phyloP scores from a whole-genome alignment of 495 filamentous ascomycete genomes.

The Monascus purpureus region DNA sequence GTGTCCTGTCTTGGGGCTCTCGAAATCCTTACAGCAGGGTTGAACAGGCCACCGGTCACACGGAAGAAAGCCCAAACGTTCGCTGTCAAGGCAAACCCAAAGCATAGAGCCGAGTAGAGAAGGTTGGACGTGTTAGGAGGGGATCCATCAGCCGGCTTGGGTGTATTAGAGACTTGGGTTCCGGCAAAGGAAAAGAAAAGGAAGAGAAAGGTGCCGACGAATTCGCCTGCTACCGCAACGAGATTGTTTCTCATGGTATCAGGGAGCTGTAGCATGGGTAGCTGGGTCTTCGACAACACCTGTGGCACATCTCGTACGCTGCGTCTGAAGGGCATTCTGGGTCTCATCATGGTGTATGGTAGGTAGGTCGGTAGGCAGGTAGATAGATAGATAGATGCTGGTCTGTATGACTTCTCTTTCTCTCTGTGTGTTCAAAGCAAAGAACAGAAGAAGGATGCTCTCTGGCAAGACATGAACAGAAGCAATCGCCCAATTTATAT shows the following conservation, averaged over 20 bases:
- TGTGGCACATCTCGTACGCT: too few relatives aligned
- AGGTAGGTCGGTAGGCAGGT: too few relatives aligned
- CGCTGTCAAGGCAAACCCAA: constrained; percentile 62
- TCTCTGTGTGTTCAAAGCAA: too few relatives aligned
- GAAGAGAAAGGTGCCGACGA: constrained; percentile 72
- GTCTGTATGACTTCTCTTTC: too few relatives aligned
- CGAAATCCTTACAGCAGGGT: constrained; percentile 48
- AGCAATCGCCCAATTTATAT: too few relatives aligned
- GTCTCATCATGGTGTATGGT: too few relatives aligned
- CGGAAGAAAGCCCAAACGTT: constrained; percentile 83
- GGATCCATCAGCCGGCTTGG: constrained; percentile 17
- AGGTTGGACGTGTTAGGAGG: constrained; percentile 32
- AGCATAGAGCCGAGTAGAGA: constrained; percentile 56
- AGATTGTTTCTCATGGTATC: constrained; percentile 33
- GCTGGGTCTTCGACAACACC: constrained; percentile 11
- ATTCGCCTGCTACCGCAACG: constrained; percentile 53
- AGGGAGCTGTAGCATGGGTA: constrained; percentile 27
- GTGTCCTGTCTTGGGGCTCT: neutral
- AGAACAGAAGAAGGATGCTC: too few relatives aligned
- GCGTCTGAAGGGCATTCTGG: too few relatives aligned
- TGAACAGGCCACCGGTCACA: constrained; percentile 67
- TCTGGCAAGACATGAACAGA: too few relatives aligned
- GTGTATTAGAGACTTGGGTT: constrained; percentile 56
- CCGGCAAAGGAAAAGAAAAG: constrained; percentile 71
- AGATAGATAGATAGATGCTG: too few relatives aligned